Percentiles rank a stretch among this genome's conserved stretches.
Evolutionary conservation across 208 protist species (phyloP).

Genomic region (Lotmaria passim): DNA sequence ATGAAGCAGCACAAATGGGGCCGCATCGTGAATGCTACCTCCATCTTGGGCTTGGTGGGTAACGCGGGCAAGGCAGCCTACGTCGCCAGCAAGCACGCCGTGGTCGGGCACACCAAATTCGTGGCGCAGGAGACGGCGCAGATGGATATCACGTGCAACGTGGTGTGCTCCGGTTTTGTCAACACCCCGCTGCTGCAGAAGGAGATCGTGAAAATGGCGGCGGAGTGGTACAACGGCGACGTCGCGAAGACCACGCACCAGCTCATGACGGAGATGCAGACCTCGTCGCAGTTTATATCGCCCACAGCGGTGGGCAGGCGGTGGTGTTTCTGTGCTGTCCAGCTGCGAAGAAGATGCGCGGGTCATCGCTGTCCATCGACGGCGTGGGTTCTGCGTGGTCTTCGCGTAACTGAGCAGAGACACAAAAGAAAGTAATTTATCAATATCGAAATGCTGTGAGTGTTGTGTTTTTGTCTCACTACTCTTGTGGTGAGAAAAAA

Average conservation of each 20-base stretch:
- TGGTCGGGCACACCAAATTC: slow-evolving; percentile 59
- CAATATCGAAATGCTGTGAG: too few species aligned
- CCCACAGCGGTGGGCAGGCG: slow-evolving; percentile 40
- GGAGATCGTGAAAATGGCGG: slow-evolving; percentile 35
- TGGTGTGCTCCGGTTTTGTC: slow-evolving; percentile 51
- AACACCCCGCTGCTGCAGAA: slow-evolving; percentile 51
- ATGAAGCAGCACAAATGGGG: slow-evolving; percentile 47
- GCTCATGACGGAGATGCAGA: slow-evolving; percentile 43
- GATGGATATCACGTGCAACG: slow-evolving; percentile 52
- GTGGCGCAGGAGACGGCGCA: slow-evolving; percentile 50
- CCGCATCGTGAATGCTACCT: slow-evolving; percentile 59
- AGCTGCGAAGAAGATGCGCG: slow-evolving; percentile 34
- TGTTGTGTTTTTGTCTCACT: too few species aligned
- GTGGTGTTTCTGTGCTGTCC: slow-evolving; percentile 50
- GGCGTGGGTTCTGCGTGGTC: slow-evolving; percentile 43
- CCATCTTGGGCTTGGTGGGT: slow-evolving; percentile 46
- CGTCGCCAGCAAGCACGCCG: slow-evolving; percentile 57
- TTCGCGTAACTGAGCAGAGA: too few species aligned
- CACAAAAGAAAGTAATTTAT: too few species aligned
- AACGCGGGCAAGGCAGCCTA: slow-evolving; percentile 56
- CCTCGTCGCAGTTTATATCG: slow-evolving; percentile 36
- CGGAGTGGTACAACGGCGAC: slow-evolving; percentile 31
- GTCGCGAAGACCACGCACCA: slow-evolving; percentile 26
- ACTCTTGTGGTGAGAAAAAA: too few species aligned
- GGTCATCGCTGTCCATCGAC: slow-evolving; percentile 39